phyloP scores from a whole-genome alignment of 805 yeast species.

The Kodamaea neixiangensis region DNA sequence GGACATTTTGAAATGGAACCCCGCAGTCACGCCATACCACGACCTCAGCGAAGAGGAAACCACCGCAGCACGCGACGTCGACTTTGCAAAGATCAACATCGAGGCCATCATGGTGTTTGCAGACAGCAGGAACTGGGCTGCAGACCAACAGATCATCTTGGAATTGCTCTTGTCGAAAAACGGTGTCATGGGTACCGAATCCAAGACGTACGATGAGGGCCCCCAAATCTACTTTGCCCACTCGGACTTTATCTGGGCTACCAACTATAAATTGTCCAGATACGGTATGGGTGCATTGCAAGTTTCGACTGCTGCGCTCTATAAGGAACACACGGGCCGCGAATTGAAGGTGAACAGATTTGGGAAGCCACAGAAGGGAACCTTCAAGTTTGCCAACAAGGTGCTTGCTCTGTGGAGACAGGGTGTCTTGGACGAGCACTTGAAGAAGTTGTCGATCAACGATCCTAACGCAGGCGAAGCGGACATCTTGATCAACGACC shows the following conservation, averaged over 20 bases:
- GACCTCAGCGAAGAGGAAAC: conserved; percentile 72
- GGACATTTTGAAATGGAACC: conserved; percentile 84
- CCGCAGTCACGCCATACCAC: conserved; percentile 84
- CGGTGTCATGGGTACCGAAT: conserved; percentile 84
- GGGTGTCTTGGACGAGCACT: conserved; percentile 72
- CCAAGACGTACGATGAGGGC: conserved; percentile 70
- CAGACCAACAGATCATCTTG: conserved; percentile 85
- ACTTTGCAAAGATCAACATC: conserved; percentile 65
- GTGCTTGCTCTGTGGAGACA: conserved; percentile 77
- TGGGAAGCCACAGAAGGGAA: conserved; percentile 88
- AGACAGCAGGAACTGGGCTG: conserved; percentile 91
- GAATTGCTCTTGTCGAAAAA: conserved; percentile 74
- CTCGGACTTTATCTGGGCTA: conserved; percentile 92
- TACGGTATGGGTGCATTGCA: conserved; percentile 96
- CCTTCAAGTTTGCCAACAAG: conserved; percentile 81
- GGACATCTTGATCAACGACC: conserved; percentile 43
- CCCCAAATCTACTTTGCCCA: conserved; percentile 87
- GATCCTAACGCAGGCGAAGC: conserved; percentile 46
- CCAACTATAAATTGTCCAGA: conserved; percentile 76
- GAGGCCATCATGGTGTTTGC: conserved; percentile 89
- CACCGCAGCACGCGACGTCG: conserved; percentile 53
- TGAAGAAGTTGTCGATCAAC: conserved; percentile 50
- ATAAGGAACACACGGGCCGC: conserved; percentile 80
- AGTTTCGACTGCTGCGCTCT: conserved; percentile 82
- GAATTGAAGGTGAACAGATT: conserved; percentile 79